phyloP scores from a whole-genome alignment of 805 yeast genomes.

The Saturnispora dispora region DNA sequence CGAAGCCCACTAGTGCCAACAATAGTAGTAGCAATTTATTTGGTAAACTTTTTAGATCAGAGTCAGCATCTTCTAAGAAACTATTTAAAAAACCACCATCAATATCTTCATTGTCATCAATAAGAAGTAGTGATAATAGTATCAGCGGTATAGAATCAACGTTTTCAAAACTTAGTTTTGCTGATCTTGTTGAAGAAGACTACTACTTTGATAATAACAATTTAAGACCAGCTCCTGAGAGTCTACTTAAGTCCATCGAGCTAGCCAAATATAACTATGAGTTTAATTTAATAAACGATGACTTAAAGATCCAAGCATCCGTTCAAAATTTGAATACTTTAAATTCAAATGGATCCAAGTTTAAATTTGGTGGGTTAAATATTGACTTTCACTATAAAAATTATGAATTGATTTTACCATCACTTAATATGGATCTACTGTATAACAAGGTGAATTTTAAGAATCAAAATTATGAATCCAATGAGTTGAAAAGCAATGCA shows the following conservation, averaged over 20 bases:
- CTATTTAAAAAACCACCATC: constrained; percentile 4
- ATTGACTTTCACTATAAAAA: constrained; percentile 6
- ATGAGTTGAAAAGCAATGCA: background rate
- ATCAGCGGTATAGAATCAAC: background rate
- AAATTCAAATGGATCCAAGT: constrained; percentile 11
- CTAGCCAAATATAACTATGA: constrained; percentile 16
- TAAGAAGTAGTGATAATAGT: background rate
- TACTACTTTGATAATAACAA: background rate
- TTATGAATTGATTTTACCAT: constrained; percentile 19
- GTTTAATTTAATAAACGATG: constrained; percentile 22
- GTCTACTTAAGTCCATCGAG: constrained; percentile 26
- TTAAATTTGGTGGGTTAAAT: constrained; percentile 3
- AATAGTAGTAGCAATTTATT: background rate
- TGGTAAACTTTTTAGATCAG: constrained; percentile 1
- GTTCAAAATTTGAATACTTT: constrained; percentile 13
- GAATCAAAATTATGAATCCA: constrained; percentile 12
- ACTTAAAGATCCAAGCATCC: constrained; percentile 15
- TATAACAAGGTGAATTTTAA: constrained; percentile 12
- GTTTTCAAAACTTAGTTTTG: background rate
- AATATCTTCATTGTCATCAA: constrained; percentile 7
- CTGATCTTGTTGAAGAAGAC: background rate
- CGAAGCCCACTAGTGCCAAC: background rate
- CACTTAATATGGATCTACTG: constrained; percentile 1
- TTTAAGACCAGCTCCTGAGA: constrained; percentile 33
- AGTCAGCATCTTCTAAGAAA: background rate